Evolutionary conservation across 2,329 filamentous ascomycete species (phyloP), one percentile per base, ranked within the genome.

Genomic region (Talaromyces sp.): DNA sequence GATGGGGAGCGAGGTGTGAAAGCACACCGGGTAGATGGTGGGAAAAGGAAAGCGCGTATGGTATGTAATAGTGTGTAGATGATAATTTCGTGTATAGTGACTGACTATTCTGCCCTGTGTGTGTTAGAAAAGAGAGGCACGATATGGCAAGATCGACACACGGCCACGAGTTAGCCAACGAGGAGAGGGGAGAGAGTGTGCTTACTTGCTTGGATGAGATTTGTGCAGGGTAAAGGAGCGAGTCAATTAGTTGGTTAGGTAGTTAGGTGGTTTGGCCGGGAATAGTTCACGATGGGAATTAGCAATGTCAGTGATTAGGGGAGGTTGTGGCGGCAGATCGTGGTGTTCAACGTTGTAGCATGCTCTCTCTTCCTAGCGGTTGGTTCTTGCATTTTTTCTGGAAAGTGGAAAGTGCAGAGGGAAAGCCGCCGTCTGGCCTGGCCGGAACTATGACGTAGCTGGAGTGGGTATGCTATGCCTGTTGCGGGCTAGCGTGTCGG

Each of bases 371-470:
- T n/a, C n/a, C n/a, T n/a, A n/a, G n/a, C n/a, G n/a, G n/a, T 28
- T 28, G 25, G 25, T 28, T 28, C 25, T n/a, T 28, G 13, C 41
- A 13, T 36, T 50, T 50, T 50, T 53, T 53, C 50, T 53, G 46
- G 45, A 53, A 53, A 46, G 21, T 46, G 43, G 13, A 28, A 21
- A n/a, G 25, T 21, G 11, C 8, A 31, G 25, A 19, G 6, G 11
- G 35, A 52, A 52, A 39, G 48, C 48, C 33, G 13, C 48, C 22
- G 35, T 52, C 48, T 28, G 48, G 48, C 48, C 52, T 35, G 39
- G 52, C 19, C 56, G 19, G 28, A 50, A n/a, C 45, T 48, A 59
- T 59, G 57, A 59, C 57, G 57, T 59, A 51, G 37, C 19, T 13
- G 48, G 55, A 17, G 37, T 51, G 57, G 25, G 19, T 15, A 21